Base-by-base conservation (phyloP, 192 early-diverging fungal genomes). In the Entomortierella parvispora region DNA sequence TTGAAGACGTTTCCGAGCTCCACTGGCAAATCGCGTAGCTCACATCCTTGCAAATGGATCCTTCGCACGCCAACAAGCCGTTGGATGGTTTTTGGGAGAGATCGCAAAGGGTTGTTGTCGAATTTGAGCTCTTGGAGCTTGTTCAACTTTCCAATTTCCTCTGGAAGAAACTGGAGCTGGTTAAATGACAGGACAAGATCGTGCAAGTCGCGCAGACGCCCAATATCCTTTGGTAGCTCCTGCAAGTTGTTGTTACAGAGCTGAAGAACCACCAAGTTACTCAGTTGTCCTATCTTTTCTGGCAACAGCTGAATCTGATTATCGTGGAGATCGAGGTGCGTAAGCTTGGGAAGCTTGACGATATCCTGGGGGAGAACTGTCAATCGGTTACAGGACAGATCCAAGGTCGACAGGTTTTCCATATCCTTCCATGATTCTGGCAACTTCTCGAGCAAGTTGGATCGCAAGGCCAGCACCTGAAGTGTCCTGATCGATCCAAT, bases 131-230 rank as follows among this genome's bases (percentile, higher is more conserved):
- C 81, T 33, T 71, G 76, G 5, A 82, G 44, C 48, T 82, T 82
- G 25, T 28, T 74, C 12, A 82, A 44, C 31, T 81, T 77, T 9
- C 75, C 69, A 22, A 88, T 52, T 29, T 85, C 84, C 17, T 77
- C 79, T 0, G 87, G 87, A 12, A 88, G 52, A 40, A 33, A 54
- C 17, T 65, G 55, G 2, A 88, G 51, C 25, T 67, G 62, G 53
- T 88, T 88, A 50, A 83, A 71, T 0, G 87, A 88, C 14, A 88
- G 46, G 37, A 85, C 84, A 2, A 88, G 51, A 22, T 88, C 87
- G 34, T 80, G 79, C 46, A 88, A 44, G 40, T 60, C 58, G 10
- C 66, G 60, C 63, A 88, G 62, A 15, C 79, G 69, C 2, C 74
- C 79, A 44, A 88, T 71, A 4, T 70, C 71, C 33, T 76, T 67